These are phyloP conservation scores for Sphagnum fallax DNA, from an alignment of 228 moss, liverwort and hornwort genomes.

Conservation along the genomic window DNA sequence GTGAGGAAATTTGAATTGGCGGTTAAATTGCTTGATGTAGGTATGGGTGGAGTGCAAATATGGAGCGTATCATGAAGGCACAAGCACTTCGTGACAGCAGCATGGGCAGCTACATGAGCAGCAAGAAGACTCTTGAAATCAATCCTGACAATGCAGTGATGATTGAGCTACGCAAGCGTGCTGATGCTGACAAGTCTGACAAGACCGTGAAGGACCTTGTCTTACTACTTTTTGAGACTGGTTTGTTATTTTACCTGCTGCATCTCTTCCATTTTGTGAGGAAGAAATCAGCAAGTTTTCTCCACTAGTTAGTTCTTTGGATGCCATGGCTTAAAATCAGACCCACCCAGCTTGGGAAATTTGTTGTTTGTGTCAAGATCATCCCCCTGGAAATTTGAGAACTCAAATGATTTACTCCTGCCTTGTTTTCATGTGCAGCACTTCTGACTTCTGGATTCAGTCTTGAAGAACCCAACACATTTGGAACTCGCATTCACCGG, in stretches of 20 bases:
- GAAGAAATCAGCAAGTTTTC: too few relatives aligned
- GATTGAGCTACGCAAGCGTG: conserved; percentile 69
- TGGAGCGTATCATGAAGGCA: conserved; percentile 86
- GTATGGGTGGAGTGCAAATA: conserved; percentile 69
- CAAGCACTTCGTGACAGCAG: conserved; percentile 71
- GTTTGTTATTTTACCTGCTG: background rate
- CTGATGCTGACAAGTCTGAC: conserved; percentile 60
- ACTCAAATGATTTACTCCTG: too few relatives aligned
- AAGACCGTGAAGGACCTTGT: conserved; percentile 71
- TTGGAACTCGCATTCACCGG: conserved; percentile 65
- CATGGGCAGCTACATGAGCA: conserved; percentile 71
- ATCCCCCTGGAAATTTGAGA: too few relatives aligned
- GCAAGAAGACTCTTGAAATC: conserved; percentile 75
- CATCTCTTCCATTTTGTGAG: too few relatives aligned
- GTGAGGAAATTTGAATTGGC: too few relatives aligned
- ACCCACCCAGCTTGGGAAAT: too few relatives aligned
- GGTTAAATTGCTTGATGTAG: background rate
- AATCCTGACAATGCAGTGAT: conserved; percentile 73
- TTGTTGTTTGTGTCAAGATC: too few relatives aligned
- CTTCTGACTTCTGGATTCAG: conserved; percentile 72
- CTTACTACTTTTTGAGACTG: conserved; percentile 54
- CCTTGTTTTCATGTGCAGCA: background rate
- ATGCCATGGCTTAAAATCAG: background rate
- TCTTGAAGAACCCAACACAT: conserved; percentile 70
- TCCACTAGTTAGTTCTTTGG: too few relatives aligned